These are phyloP conservation scores for Backusella parvicylindrica DNA, from an alignment of 192 early-diverging fungal species.

Conservation along the genomic window DNA sequence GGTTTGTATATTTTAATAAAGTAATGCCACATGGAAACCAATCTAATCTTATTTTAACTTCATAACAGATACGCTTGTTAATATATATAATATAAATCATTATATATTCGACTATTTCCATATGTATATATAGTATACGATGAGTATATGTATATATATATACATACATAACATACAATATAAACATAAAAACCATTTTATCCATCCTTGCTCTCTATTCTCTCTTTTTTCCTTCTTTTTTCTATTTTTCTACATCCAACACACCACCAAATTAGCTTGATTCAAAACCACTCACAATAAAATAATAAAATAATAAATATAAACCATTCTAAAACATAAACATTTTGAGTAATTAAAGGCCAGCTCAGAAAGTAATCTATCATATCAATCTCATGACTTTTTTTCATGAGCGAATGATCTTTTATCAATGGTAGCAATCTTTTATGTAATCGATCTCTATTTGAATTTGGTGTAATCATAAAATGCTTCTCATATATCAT, in stretches of 20 bases:
- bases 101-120: neutral
- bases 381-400: constrained; percentile 2
- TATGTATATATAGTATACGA: neutral
- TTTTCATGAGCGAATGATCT: neutral
- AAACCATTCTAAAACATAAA: neutral
- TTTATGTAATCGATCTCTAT: neutral
- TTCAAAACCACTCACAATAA: neutral
- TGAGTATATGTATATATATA: neutral
- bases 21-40: neutral
- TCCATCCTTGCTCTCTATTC: neutral
- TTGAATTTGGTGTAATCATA: neutral
- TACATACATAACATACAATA: neutral
- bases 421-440: constrained; percentile 5
- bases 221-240: neutral
- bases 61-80: constrained; percentile 14
- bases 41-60: constrained; percentile 1
- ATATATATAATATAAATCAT: neutral
- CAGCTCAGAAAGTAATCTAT: neutral
- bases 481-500: neutral
- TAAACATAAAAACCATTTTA: neutral
- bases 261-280: neutral
- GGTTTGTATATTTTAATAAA: constrained; percentile 52
- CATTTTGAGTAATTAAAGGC: neutral
- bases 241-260: neutral
- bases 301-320: neutral